Base-by-base conservation (phyloP, 2,329 filamentous ascomycete genomes). In the Aspergillus proliferans region DNA sequence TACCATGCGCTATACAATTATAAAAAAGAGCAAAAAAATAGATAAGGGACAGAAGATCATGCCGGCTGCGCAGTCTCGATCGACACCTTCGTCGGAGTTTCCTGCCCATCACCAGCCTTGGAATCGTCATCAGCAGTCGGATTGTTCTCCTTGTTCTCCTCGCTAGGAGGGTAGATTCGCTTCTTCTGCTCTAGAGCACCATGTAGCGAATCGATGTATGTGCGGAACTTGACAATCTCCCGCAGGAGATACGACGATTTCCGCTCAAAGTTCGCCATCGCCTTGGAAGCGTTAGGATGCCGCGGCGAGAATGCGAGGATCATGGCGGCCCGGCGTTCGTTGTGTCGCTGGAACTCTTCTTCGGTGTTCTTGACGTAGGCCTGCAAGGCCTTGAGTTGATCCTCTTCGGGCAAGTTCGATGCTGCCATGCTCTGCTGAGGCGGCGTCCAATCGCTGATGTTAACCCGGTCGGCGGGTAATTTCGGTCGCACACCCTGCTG, bases 241-340 rank as follows among this genome's bases (percentile, higher is more conserved):
- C 88, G 79, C 10, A 97, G 77, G 38, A 98, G 74, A 65, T 97
- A 95, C 26, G 88, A 85, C 48, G 88, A 94, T 74, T 97, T 97
- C 63, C 87, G 84, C 75, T 98, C 91, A 92, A 93, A 98, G 69
- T 98, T 98, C 18, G 85, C 79, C 87, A 97, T 92, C 14, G 92
- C 89, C 69, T 87, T 91, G 53, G 75, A 76, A 14, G 85, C 81
- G 62, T 97, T 97, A 34, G 82, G 79, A 52, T 92, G 86, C 26
- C 90, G 82, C 3, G 89, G 87, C 12, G 88, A 90, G 66, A 94
- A 97, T 7, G 93, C 90, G 47, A 95, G 78, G 48, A 91, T 79
- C 86, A 97, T 93, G 2, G 89, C 85, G 49, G 83, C 83, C 57
- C 93, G 84, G 56, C 97, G 76, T 65, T 91, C 86, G 63, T 97